Conservation (phyloP, 345 rosid genomes). For the Diplotaxis tenuifolia region DNA sequence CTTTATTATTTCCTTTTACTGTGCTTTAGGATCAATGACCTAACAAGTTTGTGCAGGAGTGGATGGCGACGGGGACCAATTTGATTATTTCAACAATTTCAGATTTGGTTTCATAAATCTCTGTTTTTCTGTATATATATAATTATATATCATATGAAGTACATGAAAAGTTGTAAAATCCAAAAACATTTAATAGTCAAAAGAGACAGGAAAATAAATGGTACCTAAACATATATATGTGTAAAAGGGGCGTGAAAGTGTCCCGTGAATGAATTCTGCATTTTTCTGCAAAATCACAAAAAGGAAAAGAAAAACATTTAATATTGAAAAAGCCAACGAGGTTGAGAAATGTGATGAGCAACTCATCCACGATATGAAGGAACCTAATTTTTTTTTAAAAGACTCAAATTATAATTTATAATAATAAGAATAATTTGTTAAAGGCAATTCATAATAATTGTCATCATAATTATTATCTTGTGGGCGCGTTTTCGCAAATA, state of each 20-base stretch:
- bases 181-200: slow-evolving; percentile 10
- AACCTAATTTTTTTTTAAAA: slow-evolving; percentile 19
- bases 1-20: slow-evolving; percentile 14
- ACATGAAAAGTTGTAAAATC: slow-evolving; percentile 2
- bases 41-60: slow-evolving; percentile 39
- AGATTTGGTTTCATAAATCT: slow-evolving; percentile 38
- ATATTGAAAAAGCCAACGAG: slow-evolving; percentile 25
- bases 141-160: background rate
- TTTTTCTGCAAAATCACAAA: slow-evolving; percentile 9
- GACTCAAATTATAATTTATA: background rate
- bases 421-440: background rate
- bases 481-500: slow-evolving; percentile 31
- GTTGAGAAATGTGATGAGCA: slow-evolving; percentile 32
- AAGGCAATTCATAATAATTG: background rate
- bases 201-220: slow-evolving; percentile 13
- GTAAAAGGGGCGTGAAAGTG: slow-evolving; percentile 8
- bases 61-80: slow-evolving; percentile 39
- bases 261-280: slow-evolving; percentile 20
- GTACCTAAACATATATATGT: slow-evolving; percentile 20
- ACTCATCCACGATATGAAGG: slow-evolving; percentile 36
- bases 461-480: slow-evolving; percentile 22
- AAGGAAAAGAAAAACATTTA: background rate
- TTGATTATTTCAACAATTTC: slow-evolving; percentile 38
- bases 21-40: slow-evolving; percentile 34
- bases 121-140: slow-evolving; percentile 9